A percentile compares a stretch with the other conserved stretches of the same genome.
These are phyloP conservation scores for Austroboletus sp. DNA, from an alignment of 1,284 basidiomycete genomes.

Conservation along the genomic window DNA sequence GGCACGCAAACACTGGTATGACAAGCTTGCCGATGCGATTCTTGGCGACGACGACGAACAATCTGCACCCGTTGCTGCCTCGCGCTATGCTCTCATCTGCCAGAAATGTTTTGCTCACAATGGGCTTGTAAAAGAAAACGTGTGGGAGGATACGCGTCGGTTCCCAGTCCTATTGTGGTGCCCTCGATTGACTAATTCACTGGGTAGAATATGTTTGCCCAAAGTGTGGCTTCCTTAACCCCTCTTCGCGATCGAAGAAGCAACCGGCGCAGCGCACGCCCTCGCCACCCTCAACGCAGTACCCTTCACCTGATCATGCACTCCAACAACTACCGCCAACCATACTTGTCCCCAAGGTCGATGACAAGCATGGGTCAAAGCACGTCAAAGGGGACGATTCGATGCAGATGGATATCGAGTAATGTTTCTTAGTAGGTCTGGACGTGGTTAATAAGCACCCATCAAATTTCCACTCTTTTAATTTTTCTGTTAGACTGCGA, in stretches of 20 bases:
- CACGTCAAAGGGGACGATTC: constrained; percentile 7
- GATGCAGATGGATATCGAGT: constrained; percentile 12
- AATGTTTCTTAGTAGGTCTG: constrained; percentile 3
- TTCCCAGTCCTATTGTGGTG: constrained; percentile 21
- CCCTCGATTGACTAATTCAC: constrained; percentile 1
- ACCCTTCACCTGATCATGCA: constrained; percentile 8
- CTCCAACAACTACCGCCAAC: constrained; percentile 5
- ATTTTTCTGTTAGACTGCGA: not conserved
- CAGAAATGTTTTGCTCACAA: constrained; percentile 90
- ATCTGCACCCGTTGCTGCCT: constrained; percentile 40
- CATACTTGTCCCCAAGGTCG: not conserved
- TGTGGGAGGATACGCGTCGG: constrained; percentile 88
- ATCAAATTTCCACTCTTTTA: constrained; percentile 3
- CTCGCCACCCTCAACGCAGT: constrained; percentile 21
- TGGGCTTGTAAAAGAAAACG: constrained; percentile 82
- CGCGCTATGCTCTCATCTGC: constrained; percentile 91
- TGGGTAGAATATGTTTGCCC: constrained; percentile 65
- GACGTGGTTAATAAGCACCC: not conserved
- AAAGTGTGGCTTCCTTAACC: constrained; percentile 70
- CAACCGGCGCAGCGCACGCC: constrained; percentile 20
- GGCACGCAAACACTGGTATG: constrained; percentile 78
- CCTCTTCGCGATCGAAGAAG: constrained; percentile 43
- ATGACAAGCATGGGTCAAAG: not conserved
- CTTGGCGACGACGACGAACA: constrained; percentile 73
- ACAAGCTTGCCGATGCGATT: constrained; percentile 80